phyloP scores from a whole-genome alignment of 192 early-diverging fungal genomes.

The Coemansia guatemalensis region DNA sequence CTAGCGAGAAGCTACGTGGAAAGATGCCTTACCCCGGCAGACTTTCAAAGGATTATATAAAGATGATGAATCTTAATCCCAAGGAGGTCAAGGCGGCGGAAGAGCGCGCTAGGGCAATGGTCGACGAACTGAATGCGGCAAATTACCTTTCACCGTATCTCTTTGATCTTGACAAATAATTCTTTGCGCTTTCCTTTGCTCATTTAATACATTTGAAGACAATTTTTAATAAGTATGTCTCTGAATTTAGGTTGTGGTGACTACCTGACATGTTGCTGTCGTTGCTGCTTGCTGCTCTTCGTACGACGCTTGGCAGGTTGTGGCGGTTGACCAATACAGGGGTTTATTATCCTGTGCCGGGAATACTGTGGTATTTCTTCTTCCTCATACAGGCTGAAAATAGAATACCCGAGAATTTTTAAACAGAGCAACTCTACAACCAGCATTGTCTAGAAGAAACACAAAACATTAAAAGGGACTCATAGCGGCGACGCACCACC shows the following conservation, averaged over 20 bases:
- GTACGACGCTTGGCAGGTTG: too few relatives aligned
- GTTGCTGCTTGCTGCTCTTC: too few relatives aligned
- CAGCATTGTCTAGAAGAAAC: too few relatives aligned
- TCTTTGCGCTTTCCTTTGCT: slow-evolving; percentile 1
- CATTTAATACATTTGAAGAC: slow-evolving; percentile 1
- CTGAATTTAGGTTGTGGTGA: background rate
- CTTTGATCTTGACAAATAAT: slow-evolving; percentile 1
- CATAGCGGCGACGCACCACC: background rate
- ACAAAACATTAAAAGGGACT: background rate
- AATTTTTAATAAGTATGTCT: background rate
- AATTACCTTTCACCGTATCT: slow-evolving; percentile 49
- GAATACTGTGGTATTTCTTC: too few relatives aligned
- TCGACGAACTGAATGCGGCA: slow-evolving; percentile 35
- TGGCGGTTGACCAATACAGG: too few relatives aligned
- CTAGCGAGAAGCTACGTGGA: slow-evolving; percentile 42
- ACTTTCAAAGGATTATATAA: slow-evolving; percentile 38
- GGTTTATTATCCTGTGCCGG: too few relatives aligned
- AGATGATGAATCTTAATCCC: slow-evolving; percentile 35
- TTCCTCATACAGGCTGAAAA: too few relatives aligned
- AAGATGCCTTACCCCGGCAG: slow-evolving; percentile 26
- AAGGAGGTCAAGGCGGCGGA: slow-evolving; percentile 32
- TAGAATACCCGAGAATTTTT: too few relatives aligned
- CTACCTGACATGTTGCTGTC: background rate
- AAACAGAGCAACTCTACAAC: too few relatives aligned
- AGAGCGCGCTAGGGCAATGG: slow-evolving; percentile 17